These are phyloP conservation scores for Cyathus striatus DNA, from an alignment of 768 basidiomycete genomes.

Conservation along the genomic window DNA sequence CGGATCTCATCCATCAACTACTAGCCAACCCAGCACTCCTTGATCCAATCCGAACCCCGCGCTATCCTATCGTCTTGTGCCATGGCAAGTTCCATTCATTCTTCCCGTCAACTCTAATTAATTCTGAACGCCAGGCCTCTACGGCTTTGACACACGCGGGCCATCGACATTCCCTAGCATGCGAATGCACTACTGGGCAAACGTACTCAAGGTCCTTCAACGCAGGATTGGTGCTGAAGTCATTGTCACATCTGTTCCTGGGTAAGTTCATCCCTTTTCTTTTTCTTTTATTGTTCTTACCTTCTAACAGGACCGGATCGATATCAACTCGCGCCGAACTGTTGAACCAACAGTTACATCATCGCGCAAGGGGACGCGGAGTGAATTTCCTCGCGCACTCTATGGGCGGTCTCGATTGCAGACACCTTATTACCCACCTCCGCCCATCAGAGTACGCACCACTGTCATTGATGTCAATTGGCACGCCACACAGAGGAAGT, in stretches of 20 bases:
- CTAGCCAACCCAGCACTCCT: conserved; percentile 74
- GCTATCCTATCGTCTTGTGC: conserved; percentile 91
- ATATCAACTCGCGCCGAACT: conserved; percentile 74
- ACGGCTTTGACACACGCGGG: conserved; percentile 91
- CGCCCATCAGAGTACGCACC: conserved; percentile 81
- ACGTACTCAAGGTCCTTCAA: conserved; percentile 75
- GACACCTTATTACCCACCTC: conserved; percentile 86
- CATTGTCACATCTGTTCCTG: conserved; percentile 92
- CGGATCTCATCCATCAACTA: conserved; percentile 61
- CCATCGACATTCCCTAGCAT: conserved; percentile 78
- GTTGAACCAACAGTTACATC: conserved; percentile 67
- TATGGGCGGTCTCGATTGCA: conserved; percentile 96
- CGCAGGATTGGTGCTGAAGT: conserved; percentile 87
- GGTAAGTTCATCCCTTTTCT: conserved; percentile 43
- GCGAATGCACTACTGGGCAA: conserved; percentile 92
- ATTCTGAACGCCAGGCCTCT: conserved; percentile 58
- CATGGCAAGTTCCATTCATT: conserved; percentile 59
- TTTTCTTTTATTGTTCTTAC: background rate
- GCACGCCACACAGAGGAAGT: conserved; percentile 92
- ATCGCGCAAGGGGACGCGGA: conserved; percentile 65
- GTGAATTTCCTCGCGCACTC: conserved; percentile 95
- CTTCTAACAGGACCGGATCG: conserved; percentile 71
- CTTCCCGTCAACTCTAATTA: background rate
- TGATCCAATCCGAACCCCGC: conserved; percentile 73
- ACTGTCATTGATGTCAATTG: conserved; percentile 81